These are phyloP conservation scores for Helotiales sp. DNA, from an alignment of 2,329 filamentous ascomycete genomes.

Conservation along the genomic window DNA sequence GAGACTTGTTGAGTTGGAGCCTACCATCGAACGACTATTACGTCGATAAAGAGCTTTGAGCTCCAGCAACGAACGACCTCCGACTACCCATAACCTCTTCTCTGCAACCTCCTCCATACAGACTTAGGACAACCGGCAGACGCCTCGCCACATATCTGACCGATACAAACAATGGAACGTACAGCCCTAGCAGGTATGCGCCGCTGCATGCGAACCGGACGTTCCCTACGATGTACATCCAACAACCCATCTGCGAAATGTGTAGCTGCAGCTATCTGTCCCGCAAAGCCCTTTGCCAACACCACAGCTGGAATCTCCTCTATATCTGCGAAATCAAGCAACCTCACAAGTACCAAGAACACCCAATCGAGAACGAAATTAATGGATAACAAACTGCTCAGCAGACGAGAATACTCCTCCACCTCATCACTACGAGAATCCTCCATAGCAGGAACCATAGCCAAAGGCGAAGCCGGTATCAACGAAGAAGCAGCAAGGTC, in stretches of 20 bases:
- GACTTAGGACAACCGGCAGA: neutral
- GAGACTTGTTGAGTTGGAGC: neutral
- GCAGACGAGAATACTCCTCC: constrained; percentile 14
- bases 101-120: no score
- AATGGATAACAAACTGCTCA: neutral
- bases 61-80: no score
- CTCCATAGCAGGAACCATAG: constrained; percentile 13
- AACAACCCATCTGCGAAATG: constrained; percentile 5
- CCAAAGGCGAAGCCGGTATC: constrained; percentile 11
- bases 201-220: constrained; percentile 8
- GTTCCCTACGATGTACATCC: constrained; percentile 4
- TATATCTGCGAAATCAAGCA: neutral
- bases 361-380: neutral
- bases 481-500: neutral
- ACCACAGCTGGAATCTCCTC: neutral
- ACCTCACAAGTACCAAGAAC: neutral
- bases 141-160: neutral
- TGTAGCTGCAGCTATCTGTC: constrained; percentile 11
- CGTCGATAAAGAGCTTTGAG: no score
- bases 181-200: constrained; percentile 14
- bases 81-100: no score
- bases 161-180: constrained; percentile 10
- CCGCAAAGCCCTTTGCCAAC: constrained; percentile 1
- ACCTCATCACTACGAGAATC: constrained; percentile 2
- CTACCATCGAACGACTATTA: neutral